Percentiles rank a stretch among this genome's conserved stretches.
Evolutionary conservation across 495 filamentous ascomycete genomes (phyloP).

Genomic region (Thozetella sp.): DNA sequence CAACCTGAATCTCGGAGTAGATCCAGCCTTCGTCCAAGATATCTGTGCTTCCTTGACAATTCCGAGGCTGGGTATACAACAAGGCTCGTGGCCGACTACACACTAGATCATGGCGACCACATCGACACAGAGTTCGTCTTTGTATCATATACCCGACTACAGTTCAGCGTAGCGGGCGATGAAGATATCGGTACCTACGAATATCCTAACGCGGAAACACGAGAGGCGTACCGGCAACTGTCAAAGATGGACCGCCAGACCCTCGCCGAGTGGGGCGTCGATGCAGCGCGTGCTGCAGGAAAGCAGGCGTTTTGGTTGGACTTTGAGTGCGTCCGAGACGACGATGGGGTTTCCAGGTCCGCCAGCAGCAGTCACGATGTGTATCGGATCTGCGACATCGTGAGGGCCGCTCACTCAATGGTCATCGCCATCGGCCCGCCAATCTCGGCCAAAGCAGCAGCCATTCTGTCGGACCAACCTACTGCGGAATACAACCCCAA

Average conservation of each 20-base stretch:
- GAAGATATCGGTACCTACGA: slow-evolving; percentile 3
- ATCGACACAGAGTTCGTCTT: slow-evolving; percentile 10
- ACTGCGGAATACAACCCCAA: background rate
- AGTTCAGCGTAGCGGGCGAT: slow-evolving; percentile 4
- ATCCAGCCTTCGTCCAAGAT: slow-evolving; percentile 4
- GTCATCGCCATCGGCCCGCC: slow-evolving; percentile 7
- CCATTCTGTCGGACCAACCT: background rate
- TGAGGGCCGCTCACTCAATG: slow-evolving; percentile 7
- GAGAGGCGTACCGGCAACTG: background rate
- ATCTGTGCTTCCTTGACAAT: slow-evolving; percentile 5
- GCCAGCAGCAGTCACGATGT: slow-evolving; percentile 5
- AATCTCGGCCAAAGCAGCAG: background rate
- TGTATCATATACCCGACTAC: slow-evolving; percentile 8
- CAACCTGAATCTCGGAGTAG: too few species aligned
- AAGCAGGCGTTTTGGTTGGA: slow-evolving; percentile 13
- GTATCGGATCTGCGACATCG: slow-evolving; percentile 10
- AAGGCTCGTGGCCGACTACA: slow-evolving; percentile 6
- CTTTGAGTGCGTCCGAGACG: slow-evolving; percentile 11
- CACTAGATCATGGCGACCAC: slow-evolving; percentile 5
- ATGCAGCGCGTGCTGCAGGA: slow-evolving; percentile 4
- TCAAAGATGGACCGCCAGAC: slow-evolving; percentile 1
- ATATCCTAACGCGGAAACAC: slow-evolving; percentile 6
- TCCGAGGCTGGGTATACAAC: slow-evolving; percentile 1
- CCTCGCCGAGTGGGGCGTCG: slow-evolving; percentile 6
- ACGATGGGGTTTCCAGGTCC: slow-evolving; percentile 1